Evolutionary conservation across 768 basidiomycete genomes (phyloP).

Genomic region (Hirschioporus abietinus): DNA sequence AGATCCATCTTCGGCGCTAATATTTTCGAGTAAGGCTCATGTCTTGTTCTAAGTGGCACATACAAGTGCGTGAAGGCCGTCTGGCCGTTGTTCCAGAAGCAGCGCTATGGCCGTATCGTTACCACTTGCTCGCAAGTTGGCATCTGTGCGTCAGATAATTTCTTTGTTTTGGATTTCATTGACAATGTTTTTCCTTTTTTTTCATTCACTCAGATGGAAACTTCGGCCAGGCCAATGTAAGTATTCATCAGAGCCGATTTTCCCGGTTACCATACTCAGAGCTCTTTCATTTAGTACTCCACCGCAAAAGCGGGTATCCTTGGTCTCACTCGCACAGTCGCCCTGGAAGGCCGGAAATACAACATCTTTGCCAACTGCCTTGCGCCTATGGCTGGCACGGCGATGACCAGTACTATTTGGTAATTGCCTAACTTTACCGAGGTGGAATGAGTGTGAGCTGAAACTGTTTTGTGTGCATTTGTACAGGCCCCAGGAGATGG

Average conservation of each 20-base stretch:
- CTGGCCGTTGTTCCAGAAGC: conserved; percentile 96
- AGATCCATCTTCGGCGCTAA: not conserved
- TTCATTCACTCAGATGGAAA: conserved; percentile 63
- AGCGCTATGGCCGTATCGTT: conserved; percentile 93
- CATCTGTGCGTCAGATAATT: conserved; percentile 61
- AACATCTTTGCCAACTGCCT: conserved; percentile 86
- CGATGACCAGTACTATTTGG: conserved; percentile 87
- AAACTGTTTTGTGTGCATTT: conserved; percentile 6
- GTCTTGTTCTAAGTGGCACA: conserved; percentile 52
- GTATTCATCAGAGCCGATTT: conserved; percentile 14
- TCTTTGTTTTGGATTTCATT: not conserved
- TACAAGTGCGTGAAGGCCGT: conserved; percentile 94
- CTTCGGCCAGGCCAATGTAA: conserved; percentile 88
- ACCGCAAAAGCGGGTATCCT: conserved; percentile 92
- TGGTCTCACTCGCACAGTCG: conserved; percentile 84
- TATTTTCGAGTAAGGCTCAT: conserved; percentile 2
- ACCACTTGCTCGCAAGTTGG: conserved; percentile 93
- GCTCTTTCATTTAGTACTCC: conserved; percentile 52
- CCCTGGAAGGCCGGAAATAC: conserved; percentile 88
- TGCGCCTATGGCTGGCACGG: conserved; percentile 84
- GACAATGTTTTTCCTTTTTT: conserved; percentile 4
- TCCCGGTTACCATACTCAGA: conserved; percentile 10
- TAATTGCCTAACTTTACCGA: conserved; percentile 15
- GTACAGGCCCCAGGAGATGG: conserved; percentile 71
- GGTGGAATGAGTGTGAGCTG: not conserved